Evolutionary conservation across 148 eudicot genomes (phyloP).

Genomic region (Vaccinium darrowii): DNA sequence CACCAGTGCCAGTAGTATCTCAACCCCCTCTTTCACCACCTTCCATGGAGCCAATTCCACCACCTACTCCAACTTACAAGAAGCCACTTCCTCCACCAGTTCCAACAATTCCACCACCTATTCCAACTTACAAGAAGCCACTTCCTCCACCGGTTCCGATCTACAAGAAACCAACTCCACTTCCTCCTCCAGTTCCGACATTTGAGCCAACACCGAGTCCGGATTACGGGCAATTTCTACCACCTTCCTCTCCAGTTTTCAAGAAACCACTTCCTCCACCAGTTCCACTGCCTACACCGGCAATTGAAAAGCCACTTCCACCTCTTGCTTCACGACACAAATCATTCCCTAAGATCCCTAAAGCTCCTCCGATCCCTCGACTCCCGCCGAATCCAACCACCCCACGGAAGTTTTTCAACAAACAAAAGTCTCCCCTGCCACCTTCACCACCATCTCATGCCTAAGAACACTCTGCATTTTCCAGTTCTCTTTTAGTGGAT

Average conservation of each 20-base stretch:
- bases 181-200: background rate
- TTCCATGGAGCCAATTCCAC: background rate
- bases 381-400: background rate
- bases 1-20: too few species aligned
- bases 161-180: background rate
- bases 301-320: constrained; percentile 18
- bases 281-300: too few species aligned
- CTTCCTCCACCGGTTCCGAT: constrained; percentile 16
- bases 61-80: background rate
- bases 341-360: background rate
- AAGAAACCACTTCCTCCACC: too few species aligned
- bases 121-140: constrained; percentile 23
- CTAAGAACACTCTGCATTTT: background rate
- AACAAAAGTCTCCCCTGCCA: background rate
- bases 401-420: constrained; percentile 15
- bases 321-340: background rate
- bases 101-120: background rate
- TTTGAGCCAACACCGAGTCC: background rate
- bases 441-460: constrained; percentile 8
- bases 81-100: background rate
- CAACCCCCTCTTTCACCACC: background rate
- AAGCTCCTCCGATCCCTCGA: background rate
- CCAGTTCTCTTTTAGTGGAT: background rate
- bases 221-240: too few species aligned
- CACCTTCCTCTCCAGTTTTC: too few species aligned